Base-by-base conservation (phyloP, 2,329 filamentous ascomycete species). In the Sporothrix curviconia region DNA sequence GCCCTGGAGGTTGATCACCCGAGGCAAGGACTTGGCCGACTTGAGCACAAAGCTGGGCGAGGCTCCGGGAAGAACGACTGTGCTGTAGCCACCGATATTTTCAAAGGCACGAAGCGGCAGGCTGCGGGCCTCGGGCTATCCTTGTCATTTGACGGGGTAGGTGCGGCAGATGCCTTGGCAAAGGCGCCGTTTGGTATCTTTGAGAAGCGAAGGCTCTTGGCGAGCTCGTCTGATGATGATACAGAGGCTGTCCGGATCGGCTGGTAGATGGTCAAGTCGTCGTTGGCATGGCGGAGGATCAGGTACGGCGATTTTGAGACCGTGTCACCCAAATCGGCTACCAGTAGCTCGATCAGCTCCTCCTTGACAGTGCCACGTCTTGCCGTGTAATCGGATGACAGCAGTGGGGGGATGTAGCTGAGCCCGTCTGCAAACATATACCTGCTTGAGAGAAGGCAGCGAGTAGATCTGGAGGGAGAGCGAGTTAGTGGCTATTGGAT, bases 201-300 rank as follows among this genome's bases (percentile, higher is more conserved):
- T 2, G 57, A 2, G 36, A 61, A 61, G 5, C 60, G 57, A 5
- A 57, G 24, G 22, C 32, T 37, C 3, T 25, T 25, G 6, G 46
- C 36, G 28, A 34, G 36, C 14, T 44, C 17, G 14, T 24, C 55
- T 12, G 46, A 30, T 19, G 46, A 9, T 12, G 57, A 64, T n/a
- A 66, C 68, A 57, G 69, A 69, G 22, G 65, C 68, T 58, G 69
- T 69, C 42, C 82, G 78, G 64, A 90, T 87, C 1, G 92, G 91
- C 68, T 94, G 85, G 68, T 97, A 99, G 46, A 97, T 80, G 11
- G 87, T 87, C 34, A 97, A 74, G 67, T 97, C 92, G 62, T 96
- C 87, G 59, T 83, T 86, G 9, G 82, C 79, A 50, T 90, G 90
- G 52, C 92, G 88, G 28, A 92, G 75, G 64, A 97, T 85, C 19